These are phyloP conservation scores for Nothophytophthora sp. DNA, from an alignment of 352 stramenopile genomes.

Conservation along the genomic window DNA sequence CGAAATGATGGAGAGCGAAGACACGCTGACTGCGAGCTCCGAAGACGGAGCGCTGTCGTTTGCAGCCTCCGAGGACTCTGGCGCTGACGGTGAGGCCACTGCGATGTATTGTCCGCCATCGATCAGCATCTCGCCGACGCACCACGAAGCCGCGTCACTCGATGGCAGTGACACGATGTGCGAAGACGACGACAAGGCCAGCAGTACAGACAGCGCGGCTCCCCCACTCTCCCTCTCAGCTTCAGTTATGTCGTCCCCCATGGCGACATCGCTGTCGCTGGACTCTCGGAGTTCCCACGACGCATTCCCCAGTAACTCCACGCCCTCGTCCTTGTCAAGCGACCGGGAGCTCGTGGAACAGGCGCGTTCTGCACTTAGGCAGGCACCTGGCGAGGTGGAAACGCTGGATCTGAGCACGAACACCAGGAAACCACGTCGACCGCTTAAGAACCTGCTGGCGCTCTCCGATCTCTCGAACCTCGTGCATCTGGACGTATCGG, in stretches of 20 bases:
- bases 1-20: too few relatives aligned
- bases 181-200: slow-evolving; percentile 22
- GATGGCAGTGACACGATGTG: slow-evolving; percentile 10
- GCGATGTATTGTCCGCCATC: slow-evolving; percentile 1
- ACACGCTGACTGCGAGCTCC: too few relatives aligned
- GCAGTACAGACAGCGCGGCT: slow-evolving; percentile 6
- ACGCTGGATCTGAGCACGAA: slow-evolving; percentile 49
- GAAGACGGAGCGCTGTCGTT: too few relatives aligned
- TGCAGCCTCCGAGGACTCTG: too few relatives aligned
- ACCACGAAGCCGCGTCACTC: too few relatives aligned
- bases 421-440: slow-evolving; percentile 47
- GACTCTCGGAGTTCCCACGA: slow-evolving; percentile 24
- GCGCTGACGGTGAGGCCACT: too few relatives aligned
- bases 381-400: slow-evolving; percentile 24
- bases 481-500: slow-evolving; percentile 55
- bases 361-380: slow-evolving; percentile 26
- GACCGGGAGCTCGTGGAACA: slow-evolving; percentile 45
- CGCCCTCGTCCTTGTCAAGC: slow-evolving; percentile 14
- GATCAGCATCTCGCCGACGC: too few relatives aligned
- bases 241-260: slow-evolving; percentile 16
- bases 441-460: slow-evolving; percentile 60
- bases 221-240: slow-evolving; percentile 13
- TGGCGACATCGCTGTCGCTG: slow-evolving; percentile 13
- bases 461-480: slow-evolving; percentile 53
- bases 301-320: slow-evolving; percentile 25